A percentile compares a stretch with the other conserved stretches of the same genome.
Conservation (phyloP, 2,329 filamentous ascomycete genomes). For the Dichotomopilus funicola region DNA sequence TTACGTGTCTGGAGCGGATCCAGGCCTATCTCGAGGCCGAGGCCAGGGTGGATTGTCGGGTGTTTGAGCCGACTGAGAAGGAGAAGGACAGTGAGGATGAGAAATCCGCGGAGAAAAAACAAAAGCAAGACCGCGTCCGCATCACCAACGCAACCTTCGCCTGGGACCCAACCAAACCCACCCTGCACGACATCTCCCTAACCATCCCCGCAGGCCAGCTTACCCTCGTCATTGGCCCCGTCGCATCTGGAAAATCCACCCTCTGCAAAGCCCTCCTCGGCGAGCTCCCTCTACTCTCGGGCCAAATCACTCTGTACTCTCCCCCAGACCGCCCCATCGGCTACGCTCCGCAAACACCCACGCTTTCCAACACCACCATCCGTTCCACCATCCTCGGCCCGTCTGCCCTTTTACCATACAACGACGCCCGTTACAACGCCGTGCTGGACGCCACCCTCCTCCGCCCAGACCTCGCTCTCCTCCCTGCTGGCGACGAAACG, state of each 20-base stretch:
- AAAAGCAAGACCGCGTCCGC: neutral
- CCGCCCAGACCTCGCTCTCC: conserved; percentile 23
- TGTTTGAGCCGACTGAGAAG: neutral
- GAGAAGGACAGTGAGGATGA: neutral
- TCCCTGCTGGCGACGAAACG: conserved; percentile 32
- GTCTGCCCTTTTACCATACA: conserved; percentile 16
- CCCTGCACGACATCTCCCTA: conserved; percentile 29
- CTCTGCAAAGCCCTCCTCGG: conserved; percentile 36
- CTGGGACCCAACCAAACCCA: conserved; percentile 8
- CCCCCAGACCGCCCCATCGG: conserved; percentile 25
- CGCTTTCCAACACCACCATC: conserved; percentile 31
- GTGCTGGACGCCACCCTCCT: conserved; percentile 29
- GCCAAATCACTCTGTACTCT: conserved; percentile 21
- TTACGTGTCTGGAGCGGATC: conserved; percentile 22
- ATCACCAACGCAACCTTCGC: conserved; percentile 21
- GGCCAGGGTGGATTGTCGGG: conserved; percentile 25
- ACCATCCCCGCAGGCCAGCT: conserved; percentile 28
- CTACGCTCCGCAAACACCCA: conserved; percentile 35
- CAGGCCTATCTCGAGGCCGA: conserved; percentile 27
- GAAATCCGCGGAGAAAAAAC: neutral
- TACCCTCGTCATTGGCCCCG: conserved; percentile 37
- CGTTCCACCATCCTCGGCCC: conserved; percentile 28
- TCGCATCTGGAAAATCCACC: conserved; percentile 41
- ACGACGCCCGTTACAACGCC: conserved; percentile 25
- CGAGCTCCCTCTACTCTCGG: conserved; percentile 28